A percentile compares a stretch with the other conserved stretches of the same genome.
These are phyloP conservation scores for Fusarium sarcochroum DNA, from an alignment of 2,329 filamentous ascomycete species.

Conservation along the genomic window DNA sequence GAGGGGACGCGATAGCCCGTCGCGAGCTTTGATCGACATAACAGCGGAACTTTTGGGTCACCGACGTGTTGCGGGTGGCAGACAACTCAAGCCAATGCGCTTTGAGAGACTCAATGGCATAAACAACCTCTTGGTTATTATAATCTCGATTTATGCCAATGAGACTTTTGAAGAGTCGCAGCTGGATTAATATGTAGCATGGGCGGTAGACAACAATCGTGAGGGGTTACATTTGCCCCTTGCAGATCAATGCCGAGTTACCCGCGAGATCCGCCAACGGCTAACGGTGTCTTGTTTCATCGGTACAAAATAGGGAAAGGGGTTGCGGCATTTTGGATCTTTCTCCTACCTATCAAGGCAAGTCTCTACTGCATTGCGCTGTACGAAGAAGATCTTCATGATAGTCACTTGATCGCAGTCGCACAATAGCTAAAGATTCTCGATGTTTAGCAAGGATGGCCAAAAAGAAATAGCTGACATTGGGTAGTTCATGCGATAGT, in stretches of 20 bases:
- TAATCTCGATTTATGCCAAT: conserved; percentile 6
- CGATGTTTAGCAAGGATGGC: no score
- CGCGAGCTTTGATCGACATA: conserved; percentile 30
- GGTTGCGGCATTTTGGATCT: conserved; percentile 7
- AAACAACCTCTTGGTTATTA: neutral
- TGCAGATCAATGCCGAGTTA: conserved; percentile 23
- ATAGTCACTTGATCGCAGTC: neutral
- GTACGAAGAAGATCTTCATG: neutral
- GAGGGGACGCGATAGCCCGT: neutral
- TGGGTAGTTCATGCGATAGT: no score
- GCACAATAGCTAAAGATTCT: no score
- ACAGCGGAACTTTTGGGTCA: conserved; percentile 27
- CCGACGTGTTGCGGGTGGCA: neutral
- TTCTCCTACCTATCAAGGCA: conserved; percentile 16
- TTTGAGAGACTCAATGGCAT: neutral
- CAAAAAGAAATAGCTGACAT: no score
- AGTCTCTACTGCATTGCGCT: no score
- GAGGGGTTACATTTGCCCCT: neutral
- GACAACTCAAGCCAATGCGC: conserved; percentile 9
- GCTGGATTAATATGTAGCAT: no score
- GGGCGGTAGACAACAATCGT: neutral
- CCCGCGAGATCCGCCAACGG: conserved; percentile 8
- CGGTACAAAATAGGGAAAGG: neutral
- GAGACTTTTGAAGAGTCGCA: neutral
- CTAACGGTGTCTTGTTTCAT: conserved; percentile 7